phyloP scores from a whole-genome alignment of 441 rosid genomes.

The Hypseocharis bilobata region DNA sequence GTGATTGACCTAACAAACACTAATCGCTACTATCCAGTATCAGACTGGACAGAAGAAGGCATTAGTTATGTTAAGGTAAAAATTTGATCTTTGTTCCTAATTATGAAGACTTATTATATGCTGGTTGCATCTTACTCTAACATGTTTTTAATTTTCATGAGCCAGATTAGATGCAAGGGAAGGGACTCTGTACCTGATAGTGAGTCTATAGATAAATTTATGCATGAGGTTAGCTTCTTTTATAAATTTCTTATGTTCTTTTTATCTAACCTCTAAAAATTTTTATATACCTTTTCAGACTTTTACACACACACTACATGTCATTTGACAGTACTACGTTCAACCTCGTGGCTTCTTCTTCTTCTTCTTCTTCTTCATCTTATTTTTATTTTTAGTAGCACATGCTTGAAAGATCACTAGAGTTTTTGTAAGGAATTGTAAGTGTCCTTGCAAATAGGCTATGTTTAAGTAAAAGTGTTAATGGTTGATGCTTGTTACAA shows the following conservation, averaged over 20 bases:
- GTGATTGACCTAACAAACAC: slow-evolving; percentile 98
- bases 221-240: slow-evolving; percentile 58
- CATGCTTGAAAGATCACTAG: background rate
- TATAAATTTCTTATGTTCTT: background rate
- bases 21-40: slow-evolving; percentile 63
- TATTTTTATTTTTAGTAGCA: background rate
- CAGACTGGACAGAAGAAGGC: slow-evolving; percentile 76
- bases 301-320: too few species aligned
- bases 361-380: background rate
- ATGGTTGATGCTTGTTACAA: background rate
- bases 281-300: background rate
- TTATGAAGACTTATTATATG: background rate
- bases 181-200: slow-evolving; percentile 87
- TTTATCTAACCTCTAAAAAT: background rate
- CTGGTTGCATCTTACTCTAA: slow-evolving; percentile 2
- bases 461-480: background rate
- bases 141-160: slow-evolving; percentile 13
- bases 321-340: slow-evolving; percentile 2
- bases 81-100: slow-evolving; percentile 3
- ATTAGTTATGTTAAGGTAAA: slow-evolving; percentile 85
- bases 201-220: slow-evolving; percentile 70
- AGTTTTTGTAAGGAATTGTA: background rate
- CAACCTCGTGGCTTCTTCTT: background rate
- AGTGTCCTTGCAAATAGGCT: background rate
- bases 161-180: slow-evolving; percentile 84